A percentile compares a stretch with the other conserved stretches of the same genome.
These are phyloP conservation scores for Gynostemma pentaphyllum DNA, from an alignment of 306 rosid genomes.

Conservation along the genomic window DNA sequence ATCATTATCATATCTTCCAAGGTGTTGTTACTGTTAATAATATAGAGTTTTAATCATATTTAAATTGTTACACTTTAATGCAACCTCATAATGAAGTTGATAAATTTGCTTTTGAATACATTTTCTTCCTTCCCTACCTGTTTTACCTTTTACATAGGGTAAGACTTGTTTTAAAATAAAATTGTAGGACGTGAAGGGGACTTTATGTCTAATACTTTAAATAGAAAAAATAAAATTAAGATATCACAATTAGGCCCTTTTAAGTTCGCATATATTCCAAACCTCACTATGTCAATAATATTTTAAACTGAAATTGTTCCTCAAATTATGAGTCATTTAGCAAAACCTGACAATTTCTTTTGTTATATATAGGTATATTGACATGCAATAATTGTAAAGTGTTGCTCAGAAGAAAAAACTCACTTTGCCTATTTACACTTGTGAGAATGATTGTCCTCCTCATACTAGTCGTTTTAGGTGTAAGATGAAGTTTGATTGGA, in stretches of 20 bases:
- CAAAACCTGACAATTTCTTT: neutral
- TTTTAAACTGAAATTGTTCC: neutral
- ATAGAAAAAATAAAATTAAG: no score
- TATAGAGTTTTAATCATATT: constrained; percentile 20
- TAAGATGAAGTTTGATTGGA: constrained; percentile 52
- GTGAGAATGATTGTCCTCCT: constrained; percentile 74
- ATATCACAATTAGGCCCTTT: no score
- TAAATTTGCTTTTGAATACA: constrained; percentile 33
- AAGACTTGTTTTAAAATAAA: neutral
- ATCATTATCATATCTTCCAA: constrained; percentile 39
- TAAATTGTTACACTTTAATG: constrained; percentile 29
- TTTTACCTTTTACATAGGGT: constrained; percentile 11
- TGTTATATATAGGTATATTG: constrained; percentile 28
- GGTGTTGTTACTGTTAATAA: constrained; percentile 42
- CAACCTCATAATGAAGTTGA: constrained; percentile 58
- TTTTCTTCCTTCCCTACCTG: constrained; percentile 19
- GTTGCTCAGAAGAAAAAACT: constrained; percentile 56
- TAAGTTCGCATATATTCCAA: no score
- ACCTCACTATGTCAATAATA: neutral
- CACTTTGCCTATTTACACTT: constrained; percentile 44
- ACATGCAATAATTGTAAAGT: constrained; percentile 33
- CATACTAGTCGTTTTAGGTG: constrained; percentile 58
- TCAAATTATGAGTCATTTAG: neutral
- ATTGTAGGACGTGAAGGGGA: no score
- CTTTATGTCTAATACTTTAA: no score